Percentiles rank a stretch among this genome's conserved stretches.
phyloP scores from a whole-genome alignment of 2,329 filamentous ascomycete genomes.

The Trichoderma sp. region DNA sequence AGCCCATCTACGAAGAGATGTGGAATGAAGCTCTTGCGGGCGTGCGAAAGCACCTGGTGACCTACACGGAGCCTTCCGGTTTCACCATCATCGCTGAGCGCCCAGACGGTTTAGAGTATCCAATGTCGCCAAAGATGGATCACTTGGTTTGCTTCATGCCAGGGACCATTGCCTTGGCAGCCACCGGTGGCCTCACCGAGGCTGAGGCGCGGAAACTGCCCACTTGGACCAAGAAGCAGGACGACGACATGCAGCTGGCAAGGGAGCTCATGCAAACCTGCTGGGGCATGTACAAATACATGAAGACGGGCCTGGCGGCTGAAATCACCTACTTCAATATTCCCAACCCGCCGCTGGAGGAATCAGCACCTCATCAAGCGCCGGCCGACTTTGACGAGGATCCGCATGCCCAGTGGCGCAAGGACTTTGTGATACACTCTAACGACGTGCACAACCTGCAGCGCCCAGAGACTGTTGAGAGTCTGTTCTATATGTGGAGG shows the following conservation, averaged over 20 bases:
- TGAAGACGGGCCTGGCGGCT: conserved; percentile 85
- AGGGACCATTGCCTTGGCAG: conserved; percentile 87
- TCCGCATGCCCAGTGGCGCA: conserved; percentile 65
- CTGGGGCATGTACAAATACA: conserved; percentile 95
- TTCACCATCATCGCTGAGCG: conserved; percentile 91
- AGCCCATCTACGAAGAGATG: conserved; percentile 85
- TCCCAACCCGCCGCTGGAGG: conserved; percentile 63
- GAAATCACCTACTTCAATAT: conserved; percentile 94
- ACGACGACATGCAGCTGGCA: conserved; percentile 84
- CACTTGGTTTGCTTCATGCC: conserved; percentile 98
- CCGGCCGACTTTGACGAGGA: conserved; percentile 53
- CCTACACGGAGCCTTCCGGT: conserved; percentile 77
- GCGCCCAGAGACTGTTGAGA: conserved; percentile 94
- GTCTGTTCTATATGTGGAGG: conserved; percentile 96
- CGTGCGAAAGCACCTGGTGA: conserved; percentile 87
- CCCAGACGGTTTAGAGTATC: conserved; percentile 66
- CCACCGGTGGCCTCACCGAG: conserved; percentile 76
- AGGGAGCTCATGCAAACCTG: conserved; percentile 94
- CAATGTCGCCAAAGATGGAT: conserved; percentile 89
- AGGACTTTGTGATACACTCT: conserved; percentile 78
- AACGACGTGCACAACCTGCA: conserved; percentile 92
- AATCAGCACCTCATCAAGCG: conserved; percentile 52
- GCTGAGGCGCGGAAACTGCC: conserved; percentile 70
- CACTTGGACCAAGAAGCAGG: conserved; percentile 75
- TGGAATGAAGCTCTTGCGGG: conserved; percentile 86